Evolutionary conservation across 139 green algal species (phyloP).

Genomic region (Chlamydomonas incerta): DNA sequence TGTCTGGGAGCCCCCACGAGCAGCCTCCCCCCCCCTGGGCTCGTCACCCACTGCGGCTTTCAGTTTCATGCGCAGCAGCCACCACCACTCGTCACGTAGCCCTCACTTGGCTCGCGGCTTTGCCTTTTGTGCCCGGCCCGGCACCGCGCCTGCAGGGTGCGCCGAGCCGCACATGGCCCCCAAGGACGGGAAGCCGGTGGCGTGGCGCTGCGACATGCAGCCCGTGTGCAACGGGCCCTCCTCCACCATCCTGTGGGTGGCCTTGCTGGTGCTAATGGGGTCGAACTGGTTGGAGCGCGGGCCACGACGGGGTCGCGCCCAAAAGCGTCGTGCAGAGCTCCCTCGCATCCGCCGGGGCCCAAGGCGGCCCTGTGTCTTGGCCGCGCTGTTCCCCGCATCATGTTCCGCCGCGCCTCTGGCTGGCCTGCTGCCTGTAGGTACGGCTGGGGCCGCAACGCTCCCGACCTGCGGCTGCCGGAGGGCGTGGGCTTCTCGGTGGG

Average conservation of each 20-base stretch:
- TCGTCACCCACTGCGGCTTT: too few relatives aligned
- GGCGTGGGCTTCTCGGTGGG: conserved; percentile 82
- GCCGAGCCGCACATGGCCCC: conserved; percentile 44
- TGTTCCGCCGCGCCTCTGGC: too few relatives aligned
- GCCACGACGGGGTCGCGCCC: too few relatives aligned
- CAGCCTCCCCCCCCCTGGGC: too few relatives aligned
- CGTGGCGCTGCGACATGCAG: conserved; percentile 74
- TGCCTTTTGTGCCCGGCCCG: not conserved
- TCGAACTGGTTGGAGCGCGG: too few relatives aligned
- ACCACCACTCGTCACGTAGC: too few relatives aligned
- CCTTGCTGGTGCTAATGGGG: too few relatives aligned
- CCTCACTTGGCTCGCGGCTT: too few relatives aligned
- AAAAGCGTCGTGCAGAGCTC: conserved; percentile 35
- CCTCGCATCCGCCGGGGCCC: too few relatives aligned
- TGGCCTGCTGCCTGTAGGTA: conserved; percentile 66
- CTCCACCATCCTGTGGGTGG: conserved; percentile 42
- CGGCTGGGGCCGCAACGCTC: conserved; percentile 88
- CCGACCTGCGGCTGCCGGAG: conserved; percentile 70
- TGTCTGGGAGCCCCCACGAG: too few relatives aligned
- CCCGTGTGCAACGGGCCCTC: conserved; percentile 38
- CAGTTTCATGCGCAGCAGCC: too few relatives aligned
- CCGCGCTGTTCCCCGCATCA: not conserved
- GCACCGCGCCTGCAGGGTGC: conserved; percentile 61
- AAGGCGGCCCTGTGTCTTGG: too few relatives aligned
- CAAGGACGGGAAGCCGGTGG: conserved; percentile 25